These are phyloP conservation scores for Hansenula lynferdii DNA, from an alignment of 1,139 yeast genomes.

Conservation along the genomic window DNA sequence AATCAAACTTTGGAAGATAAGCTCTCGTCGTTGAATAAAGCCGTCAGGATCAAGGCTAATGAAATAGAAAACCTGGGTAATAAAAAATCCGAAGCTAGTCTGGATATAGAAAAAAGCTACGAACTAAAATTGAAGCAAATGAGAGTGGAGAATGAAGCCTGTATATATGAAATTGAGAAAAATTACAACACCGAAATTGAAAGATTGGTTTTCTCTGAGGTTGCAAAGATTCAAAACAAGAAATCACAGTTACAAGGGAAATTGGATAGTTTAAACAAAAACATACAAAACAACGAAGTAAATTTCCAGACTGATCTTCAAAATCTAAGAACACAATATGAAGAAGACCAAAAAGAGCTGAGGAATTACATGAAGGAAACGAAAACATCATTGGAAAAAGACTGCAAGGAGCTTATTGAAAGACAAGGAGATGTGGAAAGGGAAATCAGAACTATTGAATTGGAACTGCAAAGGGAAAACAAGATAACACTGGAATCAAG, in stretches of 20 bases:
- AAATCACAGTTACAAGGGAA: conserved; percentile 20
- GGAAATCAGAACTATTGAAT: neutral
- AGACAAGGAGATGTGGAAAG: neutral
- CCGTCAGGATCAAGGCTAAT: conserved; percentile 32
- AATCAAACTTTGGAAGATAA: conserved; percentile 25
- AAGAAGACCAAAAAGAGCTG: conserved; percentile 10
- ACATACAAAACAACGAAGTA: conserved; percentile 22
- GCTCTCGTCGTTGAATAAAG: conserved; percentile 11
- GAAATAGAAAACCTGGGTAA: conserved; percentile 33
- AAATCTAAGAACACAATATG: conserved; percentile 19
- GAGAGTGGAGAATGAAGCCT: conserved; percentile 31
- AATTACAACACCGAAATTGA: conserved; percentile 32
- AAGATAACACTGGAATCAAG: neutral
- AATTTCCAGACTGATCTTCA: conserved; percentile 17
- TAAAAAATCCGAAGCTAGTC: conserved; percentile 29
- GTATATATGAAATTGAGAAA: conserved; percentile 35
- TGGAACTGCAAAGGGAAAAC: neutral
- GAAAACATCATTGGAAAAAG: conserved; percentile 7
- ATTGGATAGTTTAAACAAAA: conserved; percentile 19
- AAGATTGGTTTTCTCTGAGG: conserved; percentile 27
- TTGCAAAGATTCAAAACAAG: conserved; percentile 26
- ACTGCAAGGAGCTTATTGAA: conserved; percentile 5
- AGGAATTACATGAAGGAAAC: conserved; percentile 15
- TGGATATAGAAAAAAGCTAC: conserved; percentile 31
- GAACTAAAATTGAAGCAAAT: conserved; percentile 33